Conservation (phyloP, 2,329 filamentous ascomycete genomes). For the Phyllosticta citriasiana region DNA sequence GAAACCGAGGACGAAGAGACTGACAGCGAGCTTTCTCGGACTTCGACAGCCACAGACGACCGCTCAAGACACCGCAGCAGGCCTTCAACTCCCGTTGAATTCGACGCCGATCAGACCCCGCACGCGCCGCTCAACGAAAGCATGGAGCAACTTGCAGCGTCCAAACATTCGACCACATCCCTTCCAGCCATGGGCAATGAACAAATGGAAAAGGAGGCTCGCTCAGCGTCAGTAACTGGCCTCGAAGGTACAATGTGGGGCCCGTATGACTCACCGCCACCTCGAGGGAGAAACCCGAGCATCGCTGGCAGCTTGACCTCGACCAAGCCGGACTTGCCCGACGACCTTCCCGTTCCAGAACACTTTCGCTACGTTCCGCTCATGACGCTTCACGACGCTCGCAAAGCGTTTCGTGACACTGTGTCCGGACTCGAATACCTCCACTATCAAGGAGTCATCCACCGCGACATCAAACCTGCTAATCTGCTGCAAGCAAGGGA, state of each 20-base stretch:
- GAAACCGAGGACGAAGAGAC: slow-evolving; percentile 41
- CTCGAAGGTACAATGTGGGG: slow-evolving; percentile 73
- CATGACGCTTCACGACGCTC: slow-evolving; percentile 75
- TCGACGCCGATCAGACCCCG: slow-evolving; percentile 8
- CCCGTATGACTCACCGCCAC: slow-evolving; percentile 49
- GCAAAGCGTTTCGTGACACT: slow-evolving; percentile 82
- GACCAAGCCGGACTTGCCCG: slow-evolving; percentile 36
- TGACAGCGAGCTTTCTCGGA: slow-evolving; percentile 27
- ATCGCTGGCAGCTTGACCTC: slow-evolving; percentile 66
- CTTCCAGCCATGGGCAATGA: slow-evolving; percentile 7
- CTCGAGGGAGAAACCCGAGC: slow-evolving; percentile 64
- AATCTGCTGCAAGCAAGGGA: slow-evolving; percentile 82
- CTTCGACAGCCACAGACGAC: slow-evolving; percentile 23
- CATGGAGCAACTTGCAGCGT: slow-evolving; percentile 1
- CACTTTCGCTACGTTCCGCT: slow-evolving; percentile 91
- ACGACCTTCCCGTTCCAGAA: slow-evolving; percentile 64
- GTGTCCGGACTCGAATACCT: slow-evolving; percentile 89
- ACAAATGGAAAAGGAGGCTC: background rate
- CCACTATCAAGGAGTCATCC: slow-evolving; percentile 43
- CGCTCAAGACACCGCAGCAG: slow-evolving; percentile 2
- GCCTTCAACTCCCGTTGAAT: slow-evolving; percentile 3
- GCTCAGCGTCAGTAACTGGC: slow-evolving; percentile 33
- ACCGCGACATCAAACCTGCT: slow-evolving; percentile 49
- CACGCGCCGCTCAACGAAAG: slow-evolving; percentile 9
- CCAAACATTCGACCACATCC: slow-evolving; percentile 7